A percentile compares a stretch with the other conserved stretches of the same genome.
Evolutionary conservation across 495 filamentous ascomycete species (phyloP).

Genomic region (Neurospora sp.): DNA sequence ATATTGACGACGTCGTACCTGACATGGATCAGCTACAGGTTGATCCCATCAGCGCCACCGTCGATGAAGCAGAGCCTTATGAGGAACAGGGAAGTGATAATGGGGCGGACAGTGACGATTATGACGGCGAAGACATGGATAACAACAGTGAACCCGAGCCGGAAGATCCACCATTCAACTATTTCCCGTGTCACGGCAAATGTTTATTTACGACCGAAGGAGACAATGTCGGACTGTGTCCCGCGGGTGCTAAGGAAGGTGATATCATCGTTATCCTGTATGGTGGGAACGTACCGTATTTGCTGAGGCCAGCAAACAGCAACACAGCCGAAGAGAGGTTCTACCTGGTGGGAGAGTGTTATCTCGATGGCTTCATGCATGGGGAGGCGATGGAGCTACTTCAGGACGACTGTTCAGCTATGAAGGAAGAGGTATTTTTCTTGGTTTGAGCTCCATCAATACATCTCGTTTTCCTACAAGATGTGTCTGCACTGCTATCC

Average conservation of each 20-base stretch:
- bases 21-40: no score
- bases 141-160: no score
- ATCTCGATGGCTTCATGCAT: constrained; percentile 3
- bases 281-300: constrained; percentile 5
- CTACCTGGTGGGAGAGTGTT: constrained; percentile 3
- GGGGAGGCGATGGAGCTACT: neutral
- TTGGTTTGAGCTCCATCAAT: neutral
- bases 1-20: no score
- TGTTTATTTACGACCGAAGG: neutral
- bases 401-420: neutral
- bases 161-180: neutral
- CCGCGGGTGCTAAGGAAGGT: constrained; percentile 1
- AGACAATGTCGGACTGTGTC: neutral
- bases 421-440: neutral
- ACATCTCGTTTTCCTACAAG: neutral
- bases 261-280: constrained; percentile 1
- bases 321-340: neutral
- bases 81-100: no score
- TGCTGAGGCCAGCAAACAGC: neutral
- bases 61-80: no score
- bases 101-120: no score
- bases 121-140: no score
- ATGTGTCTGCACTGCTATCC: neutral
- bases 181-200: neutral
- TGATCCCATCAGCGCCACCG: no score